phyloP scores from a whole-genome alignment of 2,329 filamentous ascomycete species.

The Arthroderma sp. region DNA sequence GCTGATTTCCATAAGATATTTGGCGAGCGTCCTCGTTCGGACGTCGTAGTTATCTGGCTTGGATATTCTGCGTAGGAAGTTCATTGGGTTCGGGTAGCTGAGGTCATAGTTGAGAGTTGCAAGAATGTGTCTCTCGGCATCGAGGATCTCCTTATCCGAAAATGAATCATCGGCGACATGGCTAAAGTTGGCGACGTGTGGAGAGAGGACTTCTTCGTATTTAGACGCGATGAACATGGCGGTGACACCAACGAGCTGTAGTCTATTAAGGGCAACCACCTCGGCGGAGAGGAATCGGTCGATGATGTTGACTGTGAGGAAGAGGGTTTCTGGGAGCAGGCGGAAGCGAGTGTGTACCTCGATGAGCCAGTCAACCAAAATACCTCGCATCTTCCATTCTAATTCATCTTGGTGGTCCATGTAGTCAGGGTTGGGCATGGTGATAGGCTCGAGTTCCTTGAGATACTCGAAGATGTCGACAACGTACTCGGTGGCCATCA shows the following conservation, averaged over 20 bases:
- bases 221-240: conserved; percentile 93
- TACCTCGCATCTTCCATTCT: conserved; percentile 95
- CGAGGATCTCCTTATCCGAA: conserved; percentile 85
- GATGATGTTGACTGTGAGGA: conserved; percentile 90
- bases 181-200: conserved; percentile 92
- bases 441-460: conserved; percentile 66
- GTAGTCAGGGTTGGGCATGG: conserved; percentile 74
- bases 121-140: conserved; percentile 91
- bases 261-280: conserved; percentile 87
- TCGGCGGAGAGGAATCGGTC: conserved; percentile 92
- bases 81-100: conserved; percentile 99
- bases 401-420: conserved; percentile 95
- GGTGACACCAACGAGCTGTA: conserved; percentile 94
- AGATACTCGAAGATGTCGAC: conserved; percentile 94
- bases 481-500: conserved; percentile 95
- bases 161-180: conserved; percentile 96
- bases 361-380: conserved; percentile 95
- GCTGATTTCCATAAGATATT: conserved; percentile 96
- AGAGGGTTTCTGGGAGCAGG: conserved; percentile 85
- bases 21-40: conserved; percentile 89
- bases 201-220: conserved; percentile 95
- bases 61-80: conserved; percentile 95
- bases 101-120: conserved; percentile 88
- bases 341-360: conserved; percentile 89
- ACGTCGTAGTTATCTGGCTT: conserved; percentile 99